Conservation (phyloP, 768 basidiomycete species). For the Naganishia randhawae region DNA sequence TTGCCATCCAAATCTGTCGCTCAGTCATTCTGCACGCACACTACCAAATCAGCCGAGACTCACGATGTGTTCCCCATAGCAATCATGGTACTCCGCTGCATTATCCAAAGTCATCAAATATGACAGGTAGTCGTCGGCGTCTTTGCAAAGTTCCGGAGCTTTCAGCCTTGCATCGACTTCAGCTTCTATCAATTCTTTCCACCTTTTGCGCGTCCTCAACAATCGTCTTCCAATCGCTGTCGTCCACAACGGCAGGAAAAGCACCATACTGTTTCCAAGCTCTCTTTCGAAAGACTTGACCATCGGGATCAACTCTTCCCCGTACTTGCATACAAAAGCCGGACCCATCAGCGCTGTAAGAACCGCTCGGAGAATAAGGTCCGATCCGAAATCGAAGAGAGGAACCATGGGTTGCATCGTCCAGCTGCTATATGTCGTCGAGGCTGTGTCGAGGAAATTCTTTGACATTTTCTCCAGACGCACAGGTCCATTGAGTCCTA, state of each 20-base stretch:
- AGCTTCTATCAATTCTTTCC: slow-evolving; percentile 5
- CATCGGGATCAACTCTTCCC: background rate
- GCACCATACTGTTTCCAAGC: background rate
- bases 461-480: background rate
- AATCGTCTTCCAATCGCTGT: slow-evolving; percentile 10
- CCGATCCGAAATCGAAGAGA: slow-evolving; percentile 9
- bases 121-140: slow-evolving; percentile 19
- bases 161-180: slow-evolving; percentile 1
- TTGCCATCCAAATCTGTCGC: no score
- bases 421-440: background rate
- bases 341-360: background rate
- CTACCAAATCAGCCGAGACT: background rate
- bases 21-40: no score
- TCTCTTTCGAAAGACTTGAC: slow-evolving; percentile 5
- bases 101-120: slow-evolving; percentile 16
- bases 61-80: slow-evolving; percentile 3
- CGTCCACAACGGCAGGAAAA: slow-evolving; percentile 21
- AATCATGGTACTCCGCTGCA: background rate
- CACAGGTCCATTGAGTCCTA: background rate
- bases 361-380: slow-evolving; percentile 12
- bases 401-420: background rate
- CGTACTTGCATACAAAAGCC: background rate
- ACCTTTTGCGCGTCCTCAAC: background rate
- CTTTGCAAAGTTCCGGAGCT: background rate
- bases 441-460: background rate